Conservation (phyloP, 2,329 filamentous ascomycete genomes). For the Alternaria metachromatica region DNA sequence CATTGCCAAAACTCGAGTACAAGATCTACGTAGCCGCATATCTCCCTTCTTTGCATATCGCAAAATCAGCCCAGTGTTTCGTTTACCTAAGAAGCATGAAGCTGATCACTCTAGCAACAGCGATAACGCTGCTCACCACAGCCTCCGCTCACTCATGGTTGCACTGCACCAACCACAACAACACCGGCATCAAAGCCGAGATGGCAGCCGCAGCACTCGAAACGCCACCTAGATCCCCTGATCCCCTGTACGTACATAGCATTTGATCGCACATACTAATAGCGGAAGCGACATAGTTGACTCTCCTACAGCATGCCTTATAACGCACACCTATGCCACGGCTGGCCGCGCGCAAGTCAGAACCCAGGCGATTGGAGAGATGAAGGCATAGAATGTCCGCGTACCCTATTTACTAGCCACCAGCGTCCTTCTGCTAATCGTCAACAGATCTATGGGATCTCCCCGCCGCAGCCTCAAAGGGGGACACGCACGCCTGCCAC, state of each 20-base stretch:
- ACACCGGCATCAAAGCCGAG: conserved; percentile 9
- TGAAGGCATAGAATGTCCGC: background rate
- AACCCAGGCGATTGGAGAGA: conserved; percentile 10
- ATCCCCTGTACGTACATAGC: background rate
- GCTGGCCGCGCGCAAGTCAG: conserved; percentile 15
- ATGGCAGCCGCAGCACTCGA: background rate
- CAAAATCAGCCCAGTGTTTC: too few relatives aligned
- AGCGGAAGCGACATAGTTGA: too few relatives aligned
- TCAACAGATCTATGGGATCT: conserved; percentile 17
- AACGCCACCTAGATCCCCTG: background rate
- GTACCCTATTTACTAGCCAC: too few relatives aligned
- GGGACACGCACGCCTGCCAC: conserved; percentile 25
- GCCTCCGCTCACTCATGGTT: conserved; percentile 36
- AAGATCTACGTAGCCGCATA: background rate
- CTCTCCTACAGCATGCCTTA: conserved; percentile 6
- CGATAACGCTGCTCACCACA: conserved; percentile 3
- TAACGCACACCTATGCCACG: conserved; percentile 14
- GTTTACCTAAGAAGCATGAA: background rate
- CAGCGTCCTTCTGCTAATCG: too few relatives aligned
- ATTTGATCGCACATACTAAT: too few relatives aligned
- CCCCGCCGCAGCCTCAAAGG: background rate
- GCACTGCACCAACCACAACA: conserved; percentile 33
- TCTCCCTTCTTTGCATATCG: background rate
- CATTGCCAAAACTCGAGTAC: background rate
- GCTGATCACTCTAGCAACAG: background rate